phyloP scores from a whole-genome alignment of 1,139 yeast species.

The Geotrichum europaeum region DNA sequence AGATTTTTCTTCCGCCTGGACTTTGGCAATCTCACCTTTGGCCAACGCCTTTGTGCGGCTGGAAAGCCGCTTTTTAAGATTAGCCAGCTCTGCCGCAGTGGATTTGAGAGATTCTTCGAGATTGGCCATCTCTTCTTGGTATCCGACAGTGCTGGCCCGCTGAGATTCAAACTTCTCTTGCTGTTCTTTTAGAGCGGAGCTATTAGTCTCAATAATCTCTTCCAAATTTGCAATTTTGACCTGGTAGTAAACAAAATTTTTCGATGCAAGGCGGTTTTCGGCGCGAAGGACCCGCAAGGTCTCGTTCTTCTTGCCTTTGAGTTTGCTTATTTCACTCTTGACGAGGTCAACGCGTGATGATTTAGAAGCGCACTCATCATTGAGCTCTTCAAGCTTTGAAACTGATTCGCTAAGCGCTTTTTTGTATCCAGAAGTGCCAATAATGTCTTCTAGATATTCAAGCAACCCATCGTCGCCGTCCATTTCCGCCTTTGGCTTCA shows the following conservation, averaged over 20 bases:
- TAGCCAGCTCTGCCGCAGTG: slow-evolving; percentile 31
- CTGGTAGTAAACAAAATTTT: slow-evolving; percentile 56
- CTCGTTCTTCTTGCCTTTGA: slow-evolving; percentile 64
- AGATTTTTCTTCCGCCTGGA: slow-evolving; percentile 66
- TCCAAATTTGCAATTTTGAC: background rate
- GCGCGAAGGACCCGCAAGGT: slow-evolving; percentile 60
- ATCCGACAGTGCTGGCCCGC: slow-evolving; percentile 40
- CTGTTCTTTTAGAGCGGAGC: slow-evolving; percentile 38
- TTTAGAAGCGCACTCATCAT: slow-evolving; percentile 75
- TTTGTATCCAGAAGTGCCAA: slow-evolving; percentile 87
- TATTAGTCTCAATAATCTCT: slow-evolving; percentile 15
- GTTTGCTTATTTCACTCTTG: slow-evolving; percentile 61
- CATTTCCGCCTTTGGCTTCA: slow-evolving; percentile 94
- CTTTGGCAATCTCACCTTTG: slow-evolving; percentile 42
- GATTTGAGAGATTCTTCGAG: slow-evolving; percentile 37
- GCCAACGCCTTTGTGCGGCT: slow-evolving; percentile 27
- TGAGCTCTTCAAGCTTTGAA: slow-evolving; percentile 56
- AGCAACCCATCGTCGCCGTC: slow-evolving; percentile 90
- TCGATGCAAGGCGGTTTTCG: slow-evolving; percentile 57
- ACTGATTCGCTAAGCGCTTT: slow-evolving; percentile 62
- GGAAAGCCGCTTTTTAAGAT: slow-evolving; percentile 27
- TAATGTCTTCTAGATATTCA: slow-evolving; percentile 93
- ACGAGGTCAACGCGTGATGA: slow-evolving; percentile 75
- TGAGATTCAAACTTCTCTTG: slow-evolving; percentile 42
- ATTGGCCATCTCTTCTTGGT: slow-evolving; percentile 38